Evolutionary conservation across 352 stramenopile species (phyloP).

Genomic region (Phytophthora tubulina): DNA sequence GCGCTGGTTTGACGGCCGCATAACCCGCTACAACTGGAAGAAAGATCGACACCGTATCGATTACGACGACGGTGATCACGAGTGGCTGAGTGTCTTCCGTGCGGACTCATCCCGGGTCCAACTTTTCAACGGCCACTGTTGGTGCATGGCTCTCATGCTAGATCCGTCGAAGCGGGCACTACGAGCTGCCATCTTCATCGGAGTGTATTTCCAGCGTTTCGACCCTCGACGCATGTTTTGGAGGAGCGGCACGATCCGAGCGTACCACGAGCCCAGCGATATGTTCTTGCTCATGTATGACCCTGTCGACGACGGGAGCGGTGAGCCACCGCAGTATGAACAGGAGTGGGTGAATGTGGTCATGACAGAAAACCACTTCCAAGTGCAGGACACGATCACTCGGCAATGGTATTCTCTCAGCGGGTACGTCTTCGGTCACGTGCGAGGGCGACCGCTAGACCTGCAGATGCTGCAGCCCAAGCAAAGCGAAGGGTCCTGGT

Average conservation of each 20-base stretch:
- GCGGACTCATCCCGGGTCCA: slow-evolving; percentile 62
- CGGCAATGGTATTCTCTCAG: slow-evolving; percentile 76
- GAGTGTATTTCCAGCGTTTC: slow-evolving; percentile 62
- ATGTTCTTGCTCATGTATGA: slow-evolving; percentile 71
- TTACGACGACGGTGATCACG: slow-evolving; percentile 83
- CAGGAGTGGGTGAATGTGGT: slow-evolving; percentile 77
- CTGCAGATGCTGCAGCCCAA: slow-evolving; percentile 33
- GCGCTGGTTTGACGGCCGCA: slow-evolving; percentile 72
- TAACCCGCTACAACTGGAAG: slow-evolving; percentile 63
- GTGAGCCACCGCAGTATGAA: slow-evolving; percentile 19
- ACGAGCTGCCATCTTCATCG: slow-evolving; percentile 65
- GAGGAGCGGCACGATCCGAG: slow-evolving; percentile 55
- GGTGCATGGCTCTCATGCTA: slow-evolving; percentile 79
- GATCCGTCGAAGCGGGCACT: slow-evolving; percentile 58
- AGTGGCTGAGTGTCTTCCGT: slow-evolving; percentile 65
- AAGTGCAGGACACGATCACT: slow-evolving; percentile 68
- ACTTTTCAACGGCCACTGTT: slow-evolving; percentile 75
- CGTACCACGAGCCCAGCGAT: slow-evolving; percentile 65
- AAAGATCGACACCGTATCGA: slow-evolving; percentile 77
- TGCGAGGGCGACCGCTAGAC: slow-evolving; percentile 53
- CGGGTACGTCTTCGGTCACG: slow-evolving; percentile 71
- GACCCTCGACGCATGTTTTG: slow-evolving; percentile 59
- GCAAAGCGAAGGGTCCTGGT: slow-evolving; percentile 46
- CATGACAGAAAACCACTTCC: slow-evolving; percentile 61
- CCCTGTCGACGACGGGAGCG: slow-evolving; percentile 24